Evolutionary conservation across 441 rosid species (phyloP).

Genomic region (Gossypium aridum): DNA sequence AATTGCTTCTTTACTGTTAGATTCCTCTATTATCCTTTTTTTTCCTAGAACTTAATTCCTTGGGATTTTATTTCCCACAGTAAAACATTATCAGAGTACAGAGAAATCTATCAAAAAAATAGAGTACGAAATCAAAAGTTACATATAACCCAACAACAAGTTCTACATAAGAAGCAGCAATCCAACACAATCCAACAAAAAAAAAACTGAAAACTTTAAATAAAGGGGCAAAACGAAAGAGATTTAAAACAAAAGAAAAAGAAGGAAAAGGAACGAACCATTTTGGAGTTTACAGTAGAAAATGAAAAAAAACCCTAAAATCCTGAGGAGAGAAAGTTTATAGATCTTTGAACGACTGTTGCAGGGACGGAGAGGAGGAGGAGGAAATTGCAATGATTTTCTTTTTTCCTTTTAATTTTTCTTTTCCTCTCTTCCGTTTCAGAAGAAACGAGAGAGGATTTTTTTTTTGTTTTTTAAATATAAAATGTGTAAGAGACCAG

Average conservation of each 20-base stretch:
- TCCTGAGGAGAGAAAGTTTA: not conserved
- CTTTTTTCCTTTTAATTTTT: not conserved
- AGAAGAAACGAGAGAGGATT: too few species aligned
- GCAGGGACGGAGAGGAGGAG: not conserved
- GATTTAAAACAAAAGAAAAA: not conserved
- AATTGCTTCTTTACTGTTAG: not conserved
- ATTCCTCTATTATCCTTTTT: not conserved
- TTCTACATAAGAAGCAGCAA: not conserved
- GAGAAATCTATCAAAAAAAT: not conserved
- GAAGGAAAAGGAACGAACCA: not conserved
- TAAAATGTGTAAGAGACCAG: too few species aligned
- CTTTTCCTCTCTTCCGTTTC: not conserved
- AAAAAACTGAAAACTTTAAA: too few species aligned
- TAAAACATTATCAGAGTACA: not conserved
- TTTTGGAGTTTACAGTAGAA: not conserved
- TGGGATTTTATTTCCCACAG: not conserved
- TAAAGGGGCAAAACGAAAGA: too few species aligned
- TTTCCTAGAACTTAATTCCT: not conserved
- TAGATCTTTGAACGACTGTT: not conserved
- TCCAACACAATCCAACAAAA: not conserved
- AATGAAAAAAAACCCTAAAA: constrained; percentile 2
- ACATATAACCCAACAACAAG: not conserved
- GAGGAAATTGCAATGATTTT: not conserved
- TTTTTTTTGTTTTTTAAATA: too few species aligned
- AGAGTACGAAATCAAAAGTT: not conserved